These are phyloP conservation scores for Scedosporium dehoogii DNA, from an alignment of 2,329 filamentous ascomycete genomes.

Conservation along the genomic window DNA sequence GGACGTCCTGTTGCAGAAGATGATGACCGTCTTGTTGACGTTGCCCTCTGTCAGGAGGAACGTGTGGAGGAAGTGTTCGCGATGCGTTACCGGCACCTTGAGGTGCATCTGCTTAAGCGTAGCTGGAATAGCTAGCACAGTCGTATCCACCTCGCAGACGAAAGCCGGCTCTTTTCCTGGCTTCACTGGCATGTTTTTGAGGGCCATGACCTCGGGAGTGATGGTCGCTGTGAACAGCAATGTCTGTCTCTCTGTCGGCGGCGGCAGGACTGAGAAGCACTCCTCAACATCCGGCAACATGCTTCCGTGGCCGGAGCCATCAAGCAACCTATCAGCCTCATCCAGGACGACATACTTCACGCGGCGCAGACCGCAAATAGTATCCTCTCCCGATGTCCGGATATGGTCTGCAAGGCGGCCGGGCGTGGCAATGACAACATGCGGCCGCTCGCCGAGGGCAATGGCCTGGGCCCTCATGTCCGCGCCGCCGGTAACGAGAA, in stretches of 20 bases:
- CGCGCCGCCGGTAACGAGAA: slow-evolving; percentile 83
- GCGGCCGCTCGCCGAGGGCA: slow-evolving; percentile 69
- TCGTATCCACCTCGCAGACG: slow-evolving; percentile 78
- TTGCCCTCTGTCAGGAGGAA: slow-evolving; percentile 75
- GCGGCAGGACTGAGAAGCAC: slow-evolving; percentile 72
- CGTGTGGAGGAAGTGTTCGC: slow-evolving; percentile 88
- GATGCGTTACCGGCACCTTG: slow-evolving; percentile 81
- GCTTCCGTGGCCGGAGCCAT: slow-evolving; percentile 61
- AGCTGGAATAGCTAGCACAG: slow-evolving; percentile 64
- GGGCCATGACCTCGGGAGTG: slow-evolving; percentile 78
- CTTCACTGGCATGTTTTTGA: slow-evolving; percentile 67
- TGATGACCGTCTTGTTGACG: slow-evolving; percentile 65
- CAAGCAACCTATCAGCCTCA: slow-evolving; percentile 84
- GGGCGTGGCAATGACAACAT: slow-evolving; percentile 90
- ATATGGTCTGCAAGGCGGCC: slow-evolving; percentile 92
- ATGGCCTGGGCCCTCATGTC: slow-evolving; percentile 91
- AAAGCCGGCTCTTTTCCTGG: slow-evolving; percentile 68
- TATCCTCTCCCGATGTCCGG: slow-evolving; percentile 82
- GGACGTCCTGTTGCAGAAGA: slow-evolving; percentile 87
- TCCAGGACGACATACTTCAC: slow-evolving; percentile 85
- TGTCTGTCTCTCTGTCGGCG: slow-evolving; percentile 73
- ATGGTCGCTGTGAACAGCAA: slow-evolving; percentile 94
- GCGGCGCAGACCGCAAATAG: slow-evolving; percentile 67
- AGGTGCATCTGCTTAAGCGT: slow-evolving; percentile 79
- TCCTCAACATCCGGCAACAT: slow-evolving; percentile 94